Evolutionary conservation across 2,329 filamentous ascomycete species (phyloP), one percentile per base, ranked within the genome.

Genomic region (Phaeophleospora eucalypticola): DNA sequence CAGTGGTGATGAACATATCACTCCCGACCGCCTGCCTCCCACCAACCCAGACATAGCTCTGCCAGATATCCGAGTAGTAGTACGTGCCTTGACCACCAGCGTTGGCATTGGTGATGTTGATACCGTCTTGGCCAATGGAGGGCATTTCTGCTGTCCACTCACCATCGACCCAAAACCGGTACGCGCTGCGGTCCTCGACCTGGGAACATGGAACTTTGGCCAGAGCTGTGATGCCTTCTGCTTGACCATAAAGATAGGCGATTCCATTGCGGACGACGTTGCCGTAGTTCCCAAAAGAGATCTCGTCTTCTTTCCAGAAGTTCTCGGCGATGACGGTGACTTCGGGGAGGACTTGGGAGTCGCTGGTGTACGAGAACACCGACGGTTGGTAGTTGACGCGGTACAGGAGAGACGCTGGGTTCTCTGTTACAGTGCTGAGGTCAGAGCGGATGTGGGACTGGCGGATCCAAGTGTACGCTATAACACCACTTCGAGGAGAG

Each of bases 41-140:
- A 1, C 63, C 64, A 32, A 66, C 60, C 63, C 60, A 66, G 29
- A 65, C 52, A 51, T 57, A 64, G 1, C 58, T 53, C 4, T 53
- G 15, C 51, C 57, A 63, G 32, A 52, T 47, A 9, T 50, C 42
- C 19, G 55, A 61, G 48, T 59, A 63, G 49, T 64, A 65, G 46
- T 56, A 64, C 1, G 59, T 64, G 14, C 61, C 60, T 39, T 64
- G 61, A n/a, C 58, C 58, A 9, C 58, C 60, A 10, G 59, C 58
- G 16, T 58, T 54, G 12, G 53, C 59, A 44, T 64, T 64, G 29
- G 55, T 36, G 29, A 42, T n/a, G 15, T n/a, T 20, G 18, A 41
- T 17, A 3, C 44, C 18, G 7, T 48, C 45, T 29, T 46, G 41
- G 41, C 43, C 44, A 43, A 56, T 46, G 29, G 24, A 27, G 4